phyloP scores from a whole-genome alignment of 2,329 filamentous ascomycete genomes.

The Akanthomyces uredinophilus region DNA sequence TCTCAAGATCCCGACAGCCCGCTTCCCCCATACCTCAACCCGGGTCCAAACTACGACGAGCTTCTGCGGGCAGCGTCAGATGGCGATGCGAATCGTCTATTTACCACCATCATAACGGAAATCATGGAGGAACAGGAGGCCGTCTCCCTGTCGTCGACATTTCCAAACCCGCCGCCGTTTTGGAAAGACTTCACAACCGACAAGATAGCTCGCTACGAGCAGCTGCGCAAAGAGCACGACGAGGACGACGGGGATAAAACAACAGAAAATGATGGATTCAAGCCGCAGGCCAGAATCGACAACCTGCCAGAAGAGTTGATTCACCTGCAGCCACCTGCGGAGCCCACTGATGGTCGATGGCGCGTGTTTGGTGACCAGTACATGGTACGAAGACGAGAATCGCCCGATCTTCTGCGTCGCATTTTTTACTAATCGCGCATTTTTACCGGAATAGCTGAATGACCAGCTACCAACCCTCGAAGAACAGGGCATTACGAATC shows the following conservation, averaged over 20 bases:
- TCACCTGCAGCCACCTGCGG: slow-evolving; percentile 74
- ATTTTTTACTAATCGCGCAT: background rate
- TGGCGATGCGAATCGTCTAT: background rate
- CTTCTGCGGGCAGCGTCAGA: background rate
- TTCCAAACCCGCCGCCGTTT: slow-evolving; percentile 83
- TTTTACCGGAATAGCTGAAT: slow-evolving; percentile 36
- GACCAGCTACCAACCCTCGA: slow-evolving; percentile 63
- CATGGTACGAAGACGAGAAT: slow-evolving; percentile 33
- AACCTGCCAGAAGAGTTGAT: slow-evolving; percentile 66
- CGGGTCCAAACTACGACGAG: background rate
- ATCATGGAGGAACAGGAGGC: slow-evolving; percentile 54
- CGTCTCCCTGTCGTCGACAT: slow-evolving; percentile 56
- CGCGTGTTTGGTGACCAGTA: slow-evolving; percentile 67
- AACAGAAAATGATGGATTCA: slow-evolving; percentile 21
- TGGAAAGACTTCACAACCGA: slow-evolving; percentile 81
- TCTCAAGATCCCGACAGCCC: slow-evolving; percentile 2
- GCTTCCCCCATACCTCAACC: background rate
- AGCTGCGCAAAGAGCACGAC: slow-evolving; percentile 37
- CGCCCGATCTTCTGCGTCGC: background rate
- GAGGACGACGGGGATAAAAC: slow-evolving; percentile 23
- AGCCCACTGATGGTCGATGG: slow-evolving; percentile 67
- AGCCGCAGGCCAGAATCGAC: slow-evolving; percentile 33
- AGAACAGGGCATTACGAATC: slow-evolving; percentile 65
- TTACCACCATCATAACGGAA: background rate
- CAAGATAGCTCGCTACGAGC: slow-evolving; percentile 56